A percentile compares a stretch with the other conserved stretches of the same genome.
These are phyloP conservation scores for Lachnellula arida DNA, from an alignment of 2,329 filamentous ascomycete species.

Conservation along the genomic window DNA sequence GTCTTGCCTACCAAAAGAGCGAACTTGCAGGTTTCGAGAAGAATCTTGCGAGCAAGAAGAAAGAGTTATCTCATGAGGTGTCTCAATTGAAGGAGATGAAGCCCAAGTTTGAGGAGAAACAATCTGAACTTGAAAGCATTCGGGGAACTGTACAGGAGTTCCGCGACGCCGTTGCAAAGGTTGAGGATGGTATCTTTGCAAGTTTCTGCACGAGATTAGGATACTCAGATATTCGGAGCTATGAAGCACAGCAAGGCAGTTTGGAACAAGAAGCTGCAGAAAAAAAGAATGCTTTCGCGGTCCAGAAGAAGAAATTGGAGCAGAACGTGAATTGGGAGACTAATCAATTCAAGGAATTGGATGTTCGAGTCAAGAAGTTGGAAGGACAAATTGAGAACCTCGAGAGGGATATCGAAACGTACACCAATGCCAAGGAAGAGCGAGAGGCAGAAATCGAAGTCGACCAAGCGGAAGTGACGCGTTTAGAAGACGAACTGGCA, in stretches of 20 bases:
- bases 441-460: constrained; percentile 70
- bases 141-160: constrained; percentile 51
- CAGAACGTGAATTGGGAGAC: constrained; percentile 55
- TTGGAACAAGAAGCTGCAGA: constrained; percentile 85
- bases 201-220: constrained; percentile 83
- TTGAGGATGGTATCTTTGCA: constrained; percentile 84
- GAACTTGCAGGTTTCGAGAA: constrained; percentile 75
- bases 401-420: constrained; percentile 62
- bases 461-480: constrained; percentile 71
- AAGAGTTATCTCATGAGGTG: constrained; percentile 70
- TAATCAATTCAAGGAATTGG: constrained; percentile 50
- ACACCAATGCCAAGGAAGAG: constrained; percentile 66
- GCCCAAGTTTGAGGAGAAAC: constrained; percentile 73
- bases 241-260: constrained; percentile 88
- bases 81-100: constrained; percentile 69
- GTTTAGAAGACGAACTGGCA: constrained; percentile 67
- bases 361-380: constrained; percentile 63
- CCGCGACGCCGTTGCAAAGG: constrained; percentile 64
- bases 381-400: constrained; percentile 63
- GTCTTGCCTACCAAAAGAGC: constrained; percentile 63
- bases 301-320: constrained; percentile 73
- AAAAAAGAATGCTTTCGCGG: constrained; percentile 80
- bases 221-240: constrained; percentile 85
- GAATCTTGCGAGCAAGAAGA: constrained; percentile 79
- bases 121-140: constrained; percentile 60